These are phyloP conservation scores for Microcera coccophila DNA, from an alignment of 2,329 filamentous ascomycete genomes.

Conservation along the genomic window DNA sequence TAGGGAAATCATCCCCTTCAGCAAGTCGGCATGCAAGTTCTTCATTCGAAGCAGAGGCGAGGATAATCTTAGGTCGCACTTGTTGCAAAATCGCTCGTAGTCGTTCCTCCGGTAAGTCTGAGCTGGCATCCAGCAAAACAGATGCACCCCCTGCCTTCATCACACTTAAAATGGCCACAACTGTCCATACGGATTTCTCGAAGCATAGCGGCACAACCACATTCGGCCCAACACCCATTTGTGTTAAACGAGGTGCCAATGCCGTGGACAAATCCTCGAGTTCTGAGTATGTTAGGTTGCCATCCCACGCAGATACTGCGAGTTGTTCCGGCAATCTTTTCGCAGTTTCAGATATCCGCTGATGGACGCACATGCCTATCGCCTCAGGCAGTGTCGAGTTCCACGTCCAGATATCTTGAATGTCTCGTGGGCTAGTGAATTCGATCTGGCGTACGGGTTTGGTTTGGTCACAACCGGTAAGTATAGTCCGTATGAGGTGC, in stretches of 20 bases:
- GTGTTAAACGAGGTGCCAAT: constrained; percentile 7
- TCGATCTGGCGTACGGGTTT: no score
- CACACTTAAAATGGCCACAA: constrained; percentile 2
- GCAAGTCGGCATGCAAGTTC: no score
- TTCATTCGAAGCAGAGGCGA: no score
- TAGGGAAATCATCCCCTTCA: no score
- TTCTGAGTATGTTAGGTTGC: constrained; percentile 19
- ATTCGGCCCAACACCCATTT: constrained; percentile 5
- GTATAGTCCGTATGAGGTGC: no score
- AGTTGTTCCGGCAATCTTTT: no score
- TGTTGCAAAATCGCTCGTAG: background rate
- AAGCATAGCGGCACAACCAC: constrained; percentile 12
- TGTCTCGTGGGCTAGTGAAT: no score
- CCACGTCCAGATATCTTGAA: no score
- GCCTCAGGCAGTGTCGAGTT: no score
- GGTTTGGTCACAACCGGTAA: no score
- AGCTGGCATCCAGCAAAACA: background rate
- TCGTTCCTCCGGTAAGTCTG: background rate
- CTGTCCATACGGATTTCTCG: constrained; percentile 14
- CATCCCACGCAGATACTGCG: constrained; percentile 24
- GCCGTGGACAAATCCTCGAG: constrained; percentile 4
- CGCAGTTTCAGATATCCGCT: no score
- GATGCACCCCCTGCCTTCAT: background rate
- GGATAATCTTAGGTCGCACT: background rate
- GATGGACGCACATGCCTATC: no score